A percentile compares a stretch with the other conserved stretches of the same genome.
Conservation (phyloP, 352 stramenopile species). For the Phytophthora pinifolia region DNA sequence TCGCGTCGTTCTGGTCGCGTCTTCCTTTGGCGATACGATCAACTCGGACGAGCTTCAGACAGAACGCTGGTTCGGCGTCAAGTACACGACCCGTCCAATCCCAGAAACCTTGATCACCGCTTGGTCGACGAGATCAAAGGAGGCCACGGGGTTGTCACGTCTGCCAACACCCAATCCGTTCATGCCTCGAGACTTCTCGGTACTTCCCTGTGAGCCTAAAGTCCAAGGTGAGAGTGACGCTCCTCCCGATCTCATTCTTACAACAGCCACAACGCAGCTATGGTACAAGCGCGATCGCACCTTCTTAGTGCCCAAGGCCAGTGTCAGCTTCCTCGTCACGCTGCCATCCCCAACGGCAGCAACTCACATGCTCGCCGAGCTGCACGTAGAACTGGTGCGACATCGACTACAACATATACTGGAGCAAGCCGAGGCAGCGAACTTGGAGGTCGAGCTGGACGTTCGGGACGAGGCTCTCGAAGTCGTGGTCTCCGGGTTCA, state of each 20-base stretch:
- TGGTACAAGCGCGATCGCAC: constrained; percentile 74
- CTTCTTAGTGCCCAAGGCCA: constrained; percentile 71
- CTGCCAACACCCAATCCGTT: constrained; percentile 60
- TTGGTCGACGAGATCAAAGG: constrained; percentile 21
- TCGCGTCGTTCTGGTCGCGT: constrained; percentile 59
- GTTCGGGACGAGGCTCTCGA: constrained; percentile 73
- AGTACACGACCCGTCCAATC: constrained; percentile 50
- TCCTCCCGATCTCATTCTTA: constrained; percentile 37
- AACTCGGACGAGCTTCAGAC: constrained; percentile 8
- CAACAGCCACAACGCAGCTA: constrained; percentile 50
- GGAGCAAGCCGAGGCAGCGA: constrained; percentile 67
- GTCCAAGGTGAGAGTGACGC: constrained; percentile 6
- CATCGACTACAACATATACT: constrained; percentile 64
- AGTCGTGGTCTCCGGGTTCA: constrained; percentile 68
- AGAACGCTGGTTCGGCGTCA: constrained; percentile 66
- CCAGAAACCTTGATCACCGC: constrained; percentile 6
- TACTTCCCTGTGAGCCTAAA: constrained; percentile 35
- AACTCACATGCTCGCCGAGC: constrained; percentile 57
- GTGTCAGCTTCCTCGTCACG: constrained; percentile 64
- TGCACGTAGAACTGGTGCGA: constrained; percentile 69
- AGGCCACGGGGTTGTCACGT: not conserved
- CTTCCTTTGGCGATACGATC: constrained; percentile 37
- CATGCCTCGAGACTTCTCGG: constrained; percentile 58
- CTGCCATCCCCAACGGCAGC: constrained; percentile 52
- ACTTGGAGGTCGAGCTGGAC: constrained; percentile 52